phyloP scores from a whole-genome alignment of 331 rosid genomes.

The Quercus lobata region DNA sequence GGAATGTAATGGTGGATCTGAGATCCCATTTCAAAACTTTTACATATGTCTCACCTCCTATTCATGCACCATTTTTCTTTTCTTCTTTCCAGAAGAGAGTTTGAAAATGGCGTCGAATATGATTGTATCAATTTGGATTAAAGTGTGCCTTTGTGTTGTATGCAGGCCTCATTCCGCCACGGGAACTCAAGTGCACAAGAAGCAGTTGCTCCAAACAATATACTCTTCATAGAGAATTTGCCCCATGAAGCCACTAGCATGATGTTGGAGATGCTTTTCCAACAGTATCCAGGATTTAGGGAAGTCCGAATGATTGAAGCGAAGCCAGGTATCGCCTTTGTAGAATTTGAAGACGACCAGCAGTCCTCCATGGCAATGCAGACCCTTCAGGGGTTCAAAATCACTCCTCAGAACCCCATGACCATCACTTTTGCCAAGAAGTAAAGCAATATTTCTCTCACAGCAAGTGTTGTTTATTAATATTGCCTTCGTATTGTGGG shows the following conservation, averaged over 20 bases:
- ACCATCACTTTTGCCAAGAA: slow-evolving; percentile 85
- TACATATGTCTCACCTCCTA: neutral
- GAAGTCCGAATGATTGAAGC: slow-evolving; percentile 97
- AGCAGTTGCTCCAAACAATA: slow-evolving; percentile 76
- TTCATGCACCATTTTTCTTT: too few species aligned
- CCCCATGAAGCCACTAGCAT: slow-evolving; percentile 83
- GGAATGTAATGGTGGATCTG: neutral
- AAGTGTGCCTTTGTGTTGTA: slow-evolving; percentile 2
- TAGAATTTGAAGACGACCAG: slow-evolving; percentile 85
- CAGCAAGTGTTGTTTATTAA: slow-evolving; percentile 13
- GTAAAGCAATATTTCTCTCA: slow-evolving; percentile 30
- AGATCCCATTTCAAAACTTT: neutral
- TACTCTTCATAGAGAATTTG: slow-evolving; percentile 91
- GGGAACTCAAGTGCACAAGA: slow-evolving; percentile 60
- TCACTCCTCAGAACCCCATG: slow-evolving; percentile 92
- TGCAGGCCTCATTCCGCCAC: slow-evolving; percentile 70
- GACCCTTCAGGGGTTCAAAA: slow-evolving; percentile 90
- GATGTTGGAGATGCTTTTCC: slow-evolving; percentile 93
- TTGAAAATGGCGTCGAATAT: neutral
- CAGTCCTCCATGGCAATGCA: slow-evolving; percentile 97
- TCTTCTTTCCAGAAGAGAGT: neutral
- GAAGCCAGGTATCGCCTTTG: slow-evolving; percentile 97
- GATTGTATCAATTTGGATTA: slow-evolving; percentile 7
- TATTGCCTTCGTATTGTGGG: slow-evolving; percentile 14
- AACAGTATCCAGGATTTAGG: slow-evolving; percentile 93